These are phyloP conservation scores for Pythium oligandrum DNA, from an alignment of 352 stramenopile species.

Conservation along the genomic window DNA sequence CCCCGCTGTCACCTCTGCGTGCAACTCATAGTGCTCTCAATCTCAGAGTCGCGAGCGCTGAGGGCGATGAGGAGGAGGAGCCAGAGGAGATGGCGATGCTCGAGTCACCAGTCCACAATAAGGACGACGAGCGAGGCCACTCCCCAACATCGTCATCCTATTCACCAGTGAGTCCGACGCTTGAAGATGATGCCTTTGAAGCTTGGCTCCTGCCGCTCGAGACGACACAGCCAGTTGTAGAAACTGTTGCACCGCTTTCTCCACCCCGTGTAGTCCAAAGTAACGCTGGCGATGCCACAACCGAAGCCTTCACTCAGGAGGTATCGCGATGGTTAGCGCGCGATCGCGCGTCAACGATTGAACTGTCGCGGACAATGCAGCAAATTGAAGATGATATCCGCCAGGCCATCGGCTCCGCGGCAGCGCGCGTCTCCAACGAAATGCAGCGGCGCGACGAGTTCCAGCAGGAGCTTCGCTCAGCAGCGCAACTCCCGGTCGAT, in stretches of 20 bases:
- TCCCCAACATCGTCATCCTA: constrained; percentile 13
- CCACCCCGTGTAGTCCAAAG: no score
- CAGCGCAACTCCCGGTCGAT: neutral
- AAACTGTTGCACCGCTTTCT: no score
- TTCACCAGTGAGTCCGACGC: constrained; percentile 12
- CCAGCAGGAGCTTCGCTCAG: constrained; percentile 13
- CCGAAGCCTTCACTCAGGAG: no score
- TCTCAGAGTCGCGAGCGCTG: neutral
- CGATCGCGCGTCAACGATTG: constrained; percentile 4
- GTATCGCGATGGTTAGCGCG: constrained; percentile 8
- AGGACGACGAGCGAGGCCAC: neutral
- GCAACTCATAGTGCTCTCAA: neutral
- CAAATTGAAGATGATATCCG: constrained; percentile 63
- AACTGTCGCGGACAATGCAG: constrained; percentile 26
- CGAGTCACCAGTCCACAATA: constrained; percentile 3
- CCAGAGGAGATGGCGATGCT: neutral
- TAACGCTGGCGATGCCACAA: no score
- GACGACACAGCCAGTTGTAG: no score
- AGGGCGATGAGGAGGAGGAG: neutral
- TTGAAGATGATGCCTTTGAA: constrained; percentile 11
- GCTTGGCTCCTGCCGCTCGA: constrained; percentile 7
- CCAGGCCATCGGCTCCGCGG: constrained; percentile 44
- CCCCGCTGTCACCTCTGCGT: neutral
- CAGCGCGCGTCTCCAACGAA: constrained; percentile 30
- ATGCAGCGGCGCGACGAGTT: constrained; percentile 37